Conservation (phyloP, 768 basidiomycete species). For the Russula ochroleuca region DNA sequence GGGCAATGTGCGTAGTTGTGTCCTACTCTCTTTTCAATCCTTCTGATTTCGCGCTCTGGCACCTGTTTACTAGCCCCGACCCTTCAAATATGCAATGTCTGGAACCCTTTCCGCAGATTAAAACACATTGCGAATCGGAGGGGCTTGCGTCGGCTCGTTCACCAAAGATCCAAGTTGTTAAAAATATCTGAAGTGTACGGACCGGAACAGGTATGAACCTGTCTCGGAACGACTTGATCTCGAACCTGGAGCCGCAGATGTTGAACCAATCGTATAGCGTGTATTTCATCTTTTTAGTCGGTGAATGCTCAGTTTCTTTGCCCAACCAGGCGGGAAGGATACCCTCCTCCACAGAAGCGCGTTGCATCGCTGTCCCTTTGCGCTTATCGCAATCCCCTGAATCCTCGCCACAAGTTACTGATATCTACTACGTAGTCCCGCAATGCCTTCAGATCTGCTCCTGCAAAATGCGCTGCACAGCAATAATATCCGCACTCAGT, state of each 20-base stretch:
- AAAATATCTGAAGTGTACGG: constrained; percentile 63
- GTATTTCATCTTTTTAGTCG: background rate
- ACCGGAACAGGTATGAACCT: constrained; percentile 68
- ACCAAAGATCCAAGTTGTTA: constrained; percentile 80
- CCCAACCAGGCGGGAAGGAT: no score
- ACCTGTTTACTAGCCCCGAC: constrained; percentile 60
- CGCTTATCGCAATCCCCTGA: no score
- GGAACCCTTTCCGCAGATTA: constrained; percentile 63
- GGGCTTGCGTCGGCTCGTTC: constrained; percentile 71
- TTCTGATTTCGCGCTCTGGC: background rate
- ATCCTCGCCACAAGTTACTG: no score
- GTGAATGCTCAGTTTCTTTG: no score
- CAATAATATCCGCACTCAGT: no score
- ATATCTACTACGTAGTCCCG: no score
- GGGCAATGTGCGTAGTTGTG: constrained; percentile 72
- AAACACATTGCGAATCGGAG: constrained; percentile 74
- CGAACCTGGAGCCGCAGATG: constrained; percentile 78
- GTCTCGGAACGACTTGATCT: constrained; percentile 71
- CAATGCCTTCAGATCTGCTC: no score
- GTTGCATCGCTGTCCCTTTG: no score
- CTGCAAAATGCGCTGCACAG: no score
- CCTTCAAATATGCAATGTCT: constrained; percentile 76
- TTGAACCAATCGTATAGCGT: constrained; percentile 75
- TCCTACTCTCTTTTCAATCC: background rate
- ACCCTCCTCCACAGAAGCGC: no score